Conservation (phyloP, 805 yeast genomes). For the Barnettozyma botsteinii region DNA sequence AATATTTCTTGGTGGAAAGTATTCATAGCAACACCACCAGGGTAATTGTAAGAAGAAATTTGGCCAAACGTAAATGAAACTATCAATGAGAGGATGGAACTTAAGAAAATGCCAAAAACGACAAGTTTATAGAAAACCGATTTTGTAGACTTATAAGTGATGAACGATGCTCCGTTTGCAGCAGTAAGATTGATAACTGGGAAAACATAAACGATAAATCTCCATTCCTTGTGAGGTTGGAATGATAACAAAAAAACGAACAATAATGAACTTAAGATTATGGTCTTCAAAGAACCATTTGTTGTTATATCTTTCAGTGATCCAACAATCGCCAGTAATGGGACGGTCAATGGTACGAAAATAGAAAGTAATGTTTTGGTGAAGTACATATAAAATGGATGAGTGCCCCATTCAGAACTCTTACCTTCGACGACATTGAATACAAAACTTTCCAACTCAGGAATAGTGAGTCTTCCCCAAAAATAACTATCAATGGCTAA, state of each 20-base stretch:
- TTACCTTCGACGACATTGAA: conserved; percentile 77
- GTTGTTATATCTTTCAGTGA: conserved; percentile 30
- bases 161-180: conserved; percentile 49
- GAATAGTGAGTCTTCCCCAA: conserved; percentile 61
- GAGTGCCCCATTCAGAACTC: conserved; percentile 76
- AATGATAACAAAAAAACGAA: conserved; percentile 64
- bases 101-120: conserved; percentile 17
- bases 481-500: conserved; percentile 62
- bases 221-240: conserved; percentile 93
- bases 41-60: conserved; percentile 72
- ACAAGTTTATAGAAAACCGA: conserved; percentile 14
- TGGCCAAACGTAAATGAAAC: conserved; percentile 48
- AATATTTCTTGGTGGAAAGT: conserved; percentile 42
- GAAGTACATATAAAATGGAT: conserved; percentile 69
- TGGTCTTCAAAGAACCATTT: conserved; percentile 34
- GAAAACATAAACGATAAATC: conserved; percentile 72
- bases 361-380: conserved; percentile 35
- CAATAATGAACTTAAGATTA: conserved; percentile 45
- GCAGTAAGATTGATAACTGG: conserved; percentile 65
- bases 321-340: conserved; percentile 33
- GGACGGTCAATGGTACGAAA: conserved; percentile 42
- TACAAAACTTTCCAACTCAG: conserved; percentile 67
- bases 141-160: conserved; percentile 20
- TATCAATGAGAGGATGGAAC: conserved; percentile 31
- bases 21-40: conserved; percentile 76